Evolutionary conservation across 1,284 basidiomycete genomes (phyloP), one percentile per base, ranked within the genome.

Genomic region (Cystobasidium pallidum): DNA sequence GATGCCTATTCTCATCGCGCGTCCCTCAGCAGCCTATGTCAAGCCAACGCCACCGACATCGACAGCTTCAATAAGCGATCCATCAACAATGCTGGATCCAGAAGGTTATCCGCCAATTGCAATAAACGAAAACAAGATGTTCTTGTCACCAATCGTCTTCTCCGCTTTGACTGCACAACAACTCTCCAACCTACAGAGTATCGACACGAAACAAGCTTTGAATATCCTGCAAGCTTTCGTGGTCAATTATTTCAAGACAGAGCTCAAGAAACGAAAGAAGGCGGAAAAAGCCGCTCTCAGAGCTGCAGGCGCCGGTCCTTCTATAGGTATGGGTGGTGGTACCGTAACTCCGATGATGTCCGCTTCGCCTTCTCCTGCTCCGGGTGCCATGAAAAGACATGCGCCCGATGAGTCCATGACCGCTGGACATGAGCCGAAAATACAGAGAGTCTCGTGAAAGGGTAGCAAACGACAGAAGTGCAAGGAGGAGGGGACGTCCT

Each of bases 91-190:
- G 24, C 79, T 80, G n/a, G 68, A 71, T 45, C 59, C 59, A 19
- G 59, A 71, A 49, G 68, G 68, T 21, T 64, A 62, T 82, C 87
- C 85, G 76, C 91, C 83, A 28, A 92, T 95, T 82, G 87, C 92
- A 32, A 83, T 94, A 30, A 91, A 94, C 76, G 89, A 92, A 76
- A 89, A 91, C 73, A 89, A 87, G 62, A 86, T 95, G 32, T 87
- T 92, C 75, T 86, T 95, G 43, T 91, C 91, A 77, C 92, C 92
- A 1, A 84, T 86, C 30, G 89, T 95, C 49, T 95, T 95, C 79
- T 86, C 88, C 6, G 88, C 88, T 74, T 85, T 95, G 11, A 87
- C 88, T 1, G 83, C 85, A 39, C 88, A 88, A 72, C 89, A 90
- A 80, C 81, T 95, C 59, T 85, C 84, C 68, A 88, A 90, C 67